These are phyloP conservation scores for Arctium lappa DNA, from an alignment of 129 eudicot genomes.

Conservation along the genomic window DNA sequence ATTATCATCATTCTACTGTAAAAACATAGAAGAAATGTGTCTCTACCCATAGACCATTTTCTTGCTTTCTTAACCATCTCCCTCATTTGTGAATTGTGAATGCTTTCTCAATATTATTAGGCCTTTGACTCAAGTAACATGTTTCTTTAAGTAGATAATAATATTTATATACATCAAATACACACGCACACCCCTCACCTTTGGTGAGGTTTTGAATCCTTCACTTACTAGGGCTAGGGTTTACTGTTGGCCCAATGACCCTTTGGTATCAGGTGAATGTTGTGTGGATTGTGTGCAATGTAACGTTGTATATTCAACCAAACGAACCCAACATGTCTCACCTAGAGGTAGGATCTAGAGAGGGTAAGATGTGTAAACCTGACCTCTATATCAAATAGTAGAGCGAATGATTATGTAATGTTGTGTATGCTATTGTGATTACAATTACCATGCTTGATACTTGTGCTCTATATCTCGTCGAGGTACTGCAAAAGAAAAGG, in stretches of 20 bases:
- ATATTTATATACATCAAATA: not conserved
- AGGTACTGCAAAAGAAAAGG: no score
- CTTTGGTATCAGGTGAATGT: not conserved
- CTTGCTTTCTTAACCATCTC: constrained; percentile 5
- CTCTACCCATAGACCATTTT: not conserved
- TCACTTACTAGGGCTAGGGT: no score
- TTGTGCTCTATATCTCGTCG: not conserved
- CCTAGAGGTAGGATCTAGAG: no score
- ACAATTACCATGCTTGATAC: not conserved
- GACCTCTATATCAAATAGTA: no score
- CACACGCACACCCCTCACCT: no score
- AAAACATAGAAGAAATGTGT: not conserved
- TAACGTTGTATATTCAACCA: no score
- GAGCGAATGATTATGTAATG: no score
- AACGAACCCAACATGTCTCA: no score
- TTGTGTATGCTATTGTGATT: not conserved
- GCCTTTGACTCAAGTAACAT: not conserved
- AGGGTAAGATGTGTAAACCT: no score
- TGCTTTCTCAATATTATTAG: constrained; percentile 15
- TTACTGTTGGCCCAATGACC: not conserved
- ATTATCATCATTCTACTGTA: constrained; percentile 6
- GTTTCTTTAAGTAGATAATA: not conserved
- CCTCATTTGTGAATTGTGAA: not conserved
- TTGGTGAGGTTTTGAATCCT: no score
- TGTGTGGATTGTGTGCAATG: not conserved